Base-by-base conservation (phyloP, 202 grass and related monocot species). In the Carex sylvatica region DNA sequence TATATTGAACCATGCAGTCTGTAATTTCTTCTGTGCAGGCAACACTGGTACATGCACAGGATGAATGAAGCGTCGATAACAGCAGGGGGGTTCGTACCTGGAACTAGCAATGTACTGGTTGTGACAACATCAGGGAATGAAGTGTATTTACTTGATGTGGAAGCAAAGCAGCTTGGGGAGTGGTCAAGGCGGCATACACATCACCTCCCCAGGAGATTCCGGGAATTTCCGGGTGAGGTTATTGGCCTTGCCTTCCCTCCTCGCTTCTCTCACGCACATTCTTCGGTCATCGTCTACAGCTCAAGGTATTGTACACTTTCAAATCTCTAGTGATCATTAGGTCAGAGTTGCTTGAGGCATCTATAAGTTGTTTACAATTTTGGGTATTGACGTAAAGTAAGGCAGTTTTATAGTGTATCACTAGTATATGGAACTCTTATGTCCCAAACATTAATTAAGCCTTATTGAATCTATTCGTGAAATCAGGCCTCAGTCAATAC, bases 151-250 rank as follows among this genome's bases (percentile, higher is more conserved):
- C 94, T 99, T 84, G 96, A 99, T 84, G 88, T 99, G 51, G 93
- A 99, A 87, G 93, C 91, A 84, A 99, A 99, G 83, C 89, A 96
- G 46, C 80, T 93, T 74, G 87, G 89, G 10, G 91, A 99, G 86
- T 99, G 96, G 96, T 99, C 96, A 38, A 99, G 91, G 61, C 89
- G 58, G 36, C 69, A 96, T 58, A 90, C 83, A 1, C 86, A 89
- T 31, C 61, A 78, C 40, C 87, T 99, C 53, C 96, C 93, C 53
- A 91, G 74, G 87, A 92, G 91, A 79, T 99, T 99, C 84, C 96
- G 90, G 66, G 96, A 99, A 74, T 99, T 99, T 84, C 96, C 96
- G 78, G 96, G 91, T 64, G 93, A 99, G 84, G 91, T 99, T 19
- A 90, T 96, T 85, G 93, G 93, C 51, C 88, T 99, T 16, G 89